A percentile compares a stretch with the other conserved stretches of the same genome.
phyloP scores from a whole-genome alignment of 768 basidiomycete genomes.

The Phylloporus rhodoxanthus region DNA sequence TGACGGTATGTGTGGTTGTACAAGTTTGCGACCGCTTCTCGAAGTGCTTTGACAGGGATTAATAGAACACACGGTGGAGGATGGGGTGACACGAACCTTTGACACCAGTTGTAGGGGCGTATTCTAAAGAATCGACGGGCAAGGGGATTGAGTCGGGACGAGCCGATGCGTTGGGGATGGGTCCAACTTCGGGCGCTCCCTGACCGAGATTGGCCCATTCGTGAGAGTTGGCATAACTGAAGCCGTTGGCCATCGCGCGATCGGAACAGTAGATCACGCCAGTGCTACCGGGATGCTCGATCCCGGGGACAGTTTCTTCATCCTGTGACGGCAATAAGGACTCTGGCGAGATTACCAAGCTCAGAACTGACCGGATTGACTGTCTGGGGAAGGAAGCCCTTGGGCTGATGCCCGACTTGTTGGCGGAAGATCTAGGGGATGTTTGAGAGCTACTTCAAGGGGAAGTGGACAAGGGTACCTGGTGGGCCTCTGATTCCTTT shows the following conservation, averaged over 20 bases:
- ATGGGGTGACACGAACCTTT: conserved; percentile 45
- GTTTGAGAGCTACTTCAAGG: conserved; percentile 1
- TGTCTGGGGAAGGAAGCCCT: conserved; percentile 60
- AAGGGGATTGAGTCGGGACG: conserved; percentile 63
- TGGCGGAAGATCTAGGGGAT: conserved; percentile 64
- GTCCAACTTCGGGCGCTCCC: conserved; percentile 85
- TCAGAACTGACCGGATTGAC: conserved; percentile 54
- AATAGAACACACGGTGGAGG: neutral
- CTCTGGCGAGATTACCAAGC: neutral
- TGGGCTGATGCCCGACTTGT: conserved; percentile 62
- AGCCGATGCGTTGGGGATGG: conserved; percentile 66
- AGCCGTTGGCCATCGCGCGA: conserved; percentile 93
- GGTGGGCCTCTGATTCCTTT: conserved; percentile 84
- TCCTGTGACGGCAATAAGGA: conserved; percentile 39
- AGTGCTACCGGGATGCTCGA: conserved; percentile 65
- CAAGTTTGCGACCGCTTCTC: conserved; percentile 83
- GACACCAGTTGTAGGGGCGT: conserved; percentile 89
- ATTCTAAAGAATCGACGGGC: conserved; percentile 72
- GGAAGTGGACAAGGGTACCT: conserved; percentile 36
- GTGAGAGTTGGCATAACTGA: conserved; percentile 69
- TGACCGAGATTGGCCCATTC: conserved; percentile 91
- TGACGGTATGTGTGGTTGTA: conserved; percentile 87
- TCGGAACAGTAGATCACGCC: conserved; percentile 85
- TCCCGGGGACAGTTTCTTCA: conserved; percentile 87
- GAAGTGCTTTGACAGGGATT: conserved; percentile 46